Evolutionary conservation across 768 basidiomycete genomes (phyloP).

Genomic region (Trametes cingulata): DNA sequence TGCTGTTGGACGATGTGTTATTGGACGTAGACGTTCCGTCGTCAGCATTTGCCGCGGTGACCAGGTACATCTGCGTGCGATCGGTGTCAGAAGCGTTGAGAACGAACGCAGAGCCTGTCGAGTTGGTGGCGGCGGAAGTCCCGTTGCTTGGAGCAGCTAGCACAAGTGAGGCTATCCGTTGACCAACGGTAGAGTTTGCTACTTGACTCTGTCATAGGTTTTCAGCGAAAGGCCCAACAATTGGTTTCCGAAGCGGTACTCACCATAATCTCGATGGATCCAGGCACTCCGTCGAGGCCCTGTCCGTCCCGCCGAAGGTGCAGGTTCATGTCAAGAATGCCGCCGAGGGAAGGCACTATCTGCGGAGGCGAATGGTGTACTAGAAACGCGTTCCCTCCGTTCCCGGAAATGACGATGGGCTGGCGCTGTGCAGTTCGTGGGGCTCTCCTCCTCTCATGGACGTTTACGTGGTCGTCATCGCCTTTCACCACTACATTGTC

Average conservation of each 20-base stretch:
- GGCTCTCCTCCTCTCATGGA: neutral
- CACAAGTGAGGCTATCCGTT: conserved; percentile 43
- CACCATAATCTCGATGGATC: conserved; percentile 53
- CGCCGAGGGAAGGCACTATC: neutral
- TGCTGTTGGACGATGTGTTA: conserved; percentile 25
- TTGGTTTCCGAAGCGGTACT: conserved; percentile 23
- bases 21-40: neutral
- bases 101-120: conserved; percentile 24
- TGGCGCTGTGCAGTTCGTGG: neutral
- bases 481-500: conserved; percentile 24
- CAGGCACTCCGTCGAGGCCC: conserved; percentile 33
- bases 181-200: conserved; percentile 32
- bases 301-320: conserved; percentile 10
- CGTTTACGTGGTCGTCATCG: conserved; percentile 21
- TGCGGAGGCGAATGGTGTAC: neutral
- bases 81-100: conserved; percentile 34
- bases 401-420: conserved; percentile 6
- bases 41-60: conserved; percentile 3
- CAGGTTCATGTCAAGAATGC: neutral
- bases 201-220: conserved; percentile 34
- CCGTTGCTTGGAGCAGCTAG: conserved; percentile 28
- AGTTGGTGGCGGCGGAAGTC: conserved; percentile 18
- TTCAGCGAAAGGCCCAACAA: neutral
- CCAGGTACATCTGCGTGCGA: conserved; percentile 34
- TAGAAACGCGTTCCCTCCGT: neutral